phyloP scores from a whole-genome alignment of 1,139 yeast genomes.

The Debaryomyces fabryi region DNA sequence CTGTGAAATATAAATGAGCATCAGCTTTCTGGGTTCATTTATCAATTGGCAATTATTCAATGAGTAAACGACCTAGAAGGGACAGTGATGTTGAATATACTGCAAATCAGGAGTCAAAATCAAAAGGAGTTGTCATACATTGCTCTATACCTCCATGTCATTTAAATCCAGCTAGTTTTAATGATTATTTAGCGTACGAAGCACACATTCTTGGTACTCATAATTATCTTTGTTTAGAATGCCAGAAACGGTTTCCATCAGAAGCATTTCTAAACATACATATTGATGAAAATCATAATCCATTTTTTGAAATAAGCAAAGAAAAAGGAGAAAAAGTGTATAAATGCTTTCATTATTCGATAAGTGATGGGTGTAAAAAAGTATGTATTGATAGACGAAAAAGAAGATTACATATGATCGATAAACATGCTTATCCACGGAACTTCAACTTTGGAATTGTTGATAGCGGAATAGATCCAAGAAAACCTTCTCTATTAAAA shows the following conservation, averaged over 20 bases:
- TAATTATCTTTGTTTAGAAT: slow-evolving; percentile 41
- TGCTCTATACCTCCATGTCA: slow-evolving; percentile 19
- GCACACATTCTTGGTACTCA: slow-evolving; percentile 29
- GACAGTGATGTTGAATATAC: slow-evolving; percentile 6
- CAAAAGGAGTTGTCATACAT: slow-evolving; percentile 4
- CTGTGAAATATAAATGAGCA: background rate
- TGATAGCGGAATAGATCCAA: slow-evolving; percentile 23
- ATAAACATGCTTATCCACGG: slow-evolving; percentile 52
- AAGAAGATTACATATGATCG: slow-evolving; percentile 50
- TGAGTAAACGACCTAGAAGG: slow-evolving; percentile 18
- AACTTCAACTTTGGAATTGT: slow-evolving; percentile 43
- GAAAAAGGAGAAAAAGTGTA: slow-evolving; percentile 44
- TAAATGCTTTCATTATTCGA: slow-evolving; percentile 37
- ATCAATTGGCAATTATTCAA: background rate
- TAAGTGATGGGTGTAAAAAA: slow-evolving; percentile 34
- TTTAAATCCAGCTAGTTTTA: slow-evolving; percentile 16
- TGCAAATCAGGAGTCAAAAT: background rate
- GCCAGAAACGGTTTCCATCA: slow-evolving; percentile 46
- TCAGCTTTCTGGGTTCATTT: background rate
- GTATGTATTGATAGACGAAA: slow-evolving; percentile 32
- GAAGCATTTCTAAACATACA: slow-evolving; percentile 45
- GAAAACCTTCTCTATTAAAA: slow-evolving; percentile 5
- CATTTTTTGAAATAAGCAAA: slow-evolving; percentile 38
- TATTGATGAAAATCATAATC: slow-evolving; percentile 56
- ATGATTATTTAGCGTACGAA: slow-evolving; percentile 28